These are phyloP conservation scores for Hapsidospora chrysogenum DNA, from an alignment of 495 filamentous ascomycete species.

Conservation along the genomic window DNA sequence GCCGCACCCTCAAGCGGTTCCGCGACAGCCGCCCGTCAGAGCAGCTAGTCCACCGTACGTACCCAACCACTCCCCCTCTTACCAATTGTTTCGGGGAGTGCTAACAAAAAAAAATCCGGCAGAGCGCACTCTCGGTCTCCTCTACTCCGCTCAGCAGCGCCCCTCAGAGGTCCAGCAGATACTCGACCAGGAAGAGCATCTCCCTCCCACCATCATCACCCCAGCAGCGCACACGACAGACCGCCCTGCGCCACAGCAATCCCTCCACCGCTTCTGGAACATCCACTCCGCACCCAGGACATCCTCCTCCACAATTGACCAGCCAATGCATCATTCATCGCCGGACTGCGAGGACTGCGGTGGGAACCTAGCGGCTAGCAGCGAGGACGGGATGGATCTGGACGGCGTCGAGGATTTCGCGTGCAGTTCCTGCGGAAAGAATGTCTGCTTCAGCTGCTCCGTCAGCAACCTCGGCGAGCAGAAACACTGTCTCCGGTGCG, in stretches of 20 bases:
- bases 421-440: conserved; percentile 25
- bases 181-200: conserved; percentile 1
- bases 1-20: conserved; percentile 32
- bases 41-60: conserved; percentile 28
- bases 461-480: conserved; percentile 27
- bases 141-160: conserved; percentile 29
- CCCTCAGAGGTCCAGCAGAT: conserved; percentile 6
- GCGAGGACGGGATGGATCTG: conserved; percentile 11
- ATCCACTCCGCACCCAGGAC: conserved; percentile 12
- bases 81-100: not conserved
- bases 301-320: conserved; percentile 1
- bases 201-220: conserved; percentile 1
- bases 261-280: conserved; percentile 31
- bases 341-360: conserved; percentile 27
- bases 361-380: conserved; percentile 8
- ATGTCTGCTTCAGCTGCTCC: conserved; percentile 31
- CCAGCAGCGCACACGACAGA: conserved; percentile 4
- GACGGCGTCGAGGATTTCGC: conserved; percentile 8
- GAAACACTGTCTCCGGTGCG: conserved; percentile 25
- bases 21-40: conserved; percentile 33
- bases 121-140: conserved; percentile 29
- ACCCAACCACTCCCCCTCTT: conserved; percentile 5
- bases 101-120: not conserved
- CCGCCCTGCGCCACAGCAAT: conserved; percentile 15
- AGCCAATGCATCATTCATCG: not conserved